Evolutionary conservation across 768 basidiomycete species (phyloP).

Genomic region (Pholiota molesta): DNA sequence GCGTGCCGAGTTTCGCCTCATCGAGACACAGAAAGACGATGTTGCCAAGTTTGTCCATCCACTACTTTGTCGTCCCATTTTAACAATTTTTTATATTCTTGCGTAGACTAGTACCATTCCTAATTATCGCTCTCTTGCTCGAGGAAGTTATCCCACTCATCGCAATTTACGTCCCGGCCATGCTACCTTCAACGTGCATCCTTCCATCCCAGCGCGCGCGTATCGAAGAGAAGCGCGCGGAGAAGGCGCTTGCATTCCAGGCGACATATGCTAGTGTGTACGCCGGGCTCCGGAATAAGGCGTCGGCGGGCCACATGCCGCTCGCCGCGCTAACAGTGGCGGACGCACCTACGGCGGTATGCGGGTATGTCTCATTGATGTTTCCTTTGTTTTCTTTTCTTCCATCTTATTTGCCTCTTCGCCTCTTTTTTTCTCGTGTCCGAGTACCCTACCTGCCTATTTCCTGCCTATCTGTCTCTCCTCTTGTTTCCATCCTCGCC

Average conservation of each 20-base stretch:
- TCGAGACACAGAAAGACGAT: slow-evolving; percentile 68
- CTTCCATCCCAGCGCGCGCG: slow-evolving; percentile 76
- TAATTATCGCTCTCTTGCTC: slow-evolving; percentile 70
- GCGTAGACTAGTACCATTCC: slow-evolving; percentile 74
- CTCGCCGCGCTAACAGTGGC: slow-evolving; percentile 30
- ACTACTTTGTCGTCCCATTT: background rate
- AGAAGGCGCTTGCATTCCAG: slow-evolving; percentile 46
- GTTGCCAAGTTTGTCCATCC: slow-evolving; percentile 59
- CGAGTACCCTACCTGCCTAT: background rate
- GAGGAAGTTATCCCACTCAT: slow-evolving; percentile 86
- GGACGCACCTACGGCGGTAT: slow-evolving; percentile 47
- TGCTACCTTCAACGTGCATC: slow-evolving; percentile 87
- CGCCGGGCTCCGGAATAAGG: slow-evolving; percentile 28
- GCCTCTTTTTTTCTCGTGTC: background rate
- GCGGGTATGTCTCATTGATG: slow-evolving; percentile 50
- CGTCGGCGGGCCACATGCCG: slow-evolving; percentile 38
- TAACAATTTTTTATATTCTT: slow-evolving; percentile 13
- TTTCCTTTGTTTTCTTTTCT: slow-evolving; percentile 1
- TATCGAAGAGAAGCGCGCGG: slow-evolving; percentile 58
- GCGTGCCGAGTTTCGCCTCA: slow-evolving; percentile 70
- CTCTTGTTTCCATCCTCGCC: background rate
- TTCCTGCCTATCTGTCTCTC: background rate
- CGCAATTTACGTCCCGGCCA: slow-evolving; percentile 81
- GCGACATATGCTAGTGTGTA: slow-evolving; percentile 40
- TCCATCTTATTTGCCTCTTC: background rate